Base-by-base conservation (phyloP, 345 rosid genomes). In the Gossypium anomalum region DNA sequence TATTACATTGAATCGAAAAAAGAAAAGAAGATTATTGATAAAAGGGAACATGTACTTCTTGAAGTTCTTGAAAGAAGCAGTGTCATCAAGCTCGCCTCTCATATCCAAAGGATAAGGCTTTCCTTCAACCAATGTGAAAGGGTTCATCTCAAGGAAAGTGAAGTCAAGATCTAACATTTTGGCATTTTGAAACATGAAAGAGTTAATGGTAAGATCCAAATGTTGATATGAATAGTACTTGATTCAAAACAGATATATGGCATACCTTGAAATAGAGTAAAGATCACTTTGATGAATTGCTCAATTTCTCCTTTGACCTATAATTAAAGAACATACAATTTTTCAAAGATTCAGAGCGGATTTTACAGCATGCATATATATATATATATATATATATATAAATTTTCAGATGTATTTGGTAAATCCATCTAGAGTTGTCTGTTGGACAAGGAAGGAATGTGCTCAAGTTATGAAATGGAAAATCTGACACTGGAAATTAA, bases 51-150 rank as follows among this genome's bases (percentile, higher is more conserved):
- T 34, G 7, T 87, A 93, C 98, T 90, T 95, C 83, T 91, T 91
- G 83, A 95, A 95, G 91, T 93, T 95, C 86, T 95, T 95, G 87
- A 91, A 91, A 80, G 97, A 85, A 78, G 99, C 98, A 71, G 98
- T 95, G 82, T 93, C 98, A 71, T 95, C 97, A 68, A 95, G 93
- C 84, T 95, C 98, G 75, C 99, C 97, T 83, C 99, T 91, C 97
- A 93, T 93, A 80, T 95, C 99, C 86, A 91, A 76, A 69, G 97
- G 98, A 85, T 95, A 95, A 78, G 98, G 99, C 87, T 88, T 95
- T 76, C 93, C 92, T 67, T 91, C 85, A 79, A 93, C 93, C 78
- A 95, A 79, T 38, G 99, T 80, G 78, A 95, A 95, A 58, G 99
- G 99, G 81, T 95, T 93, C 99, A 95, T 95, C 88, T 95, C 99